Base-by-base conservation (phyloP, 2,329 filamentous ascomycete species). In the Fusarium brachygibbosum region DNA sequence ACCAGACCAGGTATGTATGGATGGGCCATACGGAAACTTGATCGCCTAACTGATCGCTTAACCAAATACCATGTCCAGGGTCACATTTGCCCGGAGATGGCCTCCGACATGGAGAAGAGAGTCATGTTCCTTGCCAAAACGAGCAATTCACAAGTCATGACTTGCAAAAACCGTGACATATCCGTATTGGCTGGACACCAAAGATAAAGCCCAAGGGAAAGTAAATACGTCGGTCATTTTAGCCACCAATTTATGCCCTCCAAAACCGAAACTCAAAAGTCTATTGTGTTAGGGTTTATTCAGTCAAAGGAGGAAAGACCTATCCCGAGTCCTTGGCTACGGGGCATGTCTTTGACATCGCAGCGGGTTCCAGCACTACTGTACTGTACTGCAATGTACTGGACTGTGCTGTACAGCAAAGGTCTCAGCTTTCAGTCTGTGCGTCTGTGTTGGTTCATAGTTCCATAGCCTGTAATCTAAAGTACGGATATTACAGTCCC, bases 311-410 rank as follows among this genome's bases (percentile, higher is more conserved):
- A 25, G 9, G 58, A 35, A 58, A 54, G 37, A 52, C n/a, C n/a
- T n/a, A n/a, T 63, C 53, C 71, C 71, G 60, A 55, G 48, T 58
- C 63, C 69, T 41, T 67, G 71, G 71, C 44, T 54, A 57, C 61
- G 71, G 69, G 34, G 48, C 48, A 35, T 35, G 28, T 45, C 42
- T 45, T 45, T 45, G 12, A 25, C 42, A 45, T 45, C 28, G n/a
- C 42, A 45, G 25, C 42, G 42, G n/a, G n/a, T 45, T 45, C 42
- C 42, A 45, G n/a, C 42, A 19, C 42, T 29, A 45, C 46, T 50
- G 25, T 34, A 29, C 37, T 42, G 44, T 45, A 28, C 29, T 31
- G 42, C 21, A 38, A n/a, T 34, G 46, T 29, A 44, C 12, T 42
- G 14, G 40, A 23, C 21, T 42, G 23, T n/a, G 12, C 13, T 23